Evolutionary conservation across 2,329 filamentous ascomycete species (phyloP).

Genomic region (Rutstroemia sp.): DNA sequence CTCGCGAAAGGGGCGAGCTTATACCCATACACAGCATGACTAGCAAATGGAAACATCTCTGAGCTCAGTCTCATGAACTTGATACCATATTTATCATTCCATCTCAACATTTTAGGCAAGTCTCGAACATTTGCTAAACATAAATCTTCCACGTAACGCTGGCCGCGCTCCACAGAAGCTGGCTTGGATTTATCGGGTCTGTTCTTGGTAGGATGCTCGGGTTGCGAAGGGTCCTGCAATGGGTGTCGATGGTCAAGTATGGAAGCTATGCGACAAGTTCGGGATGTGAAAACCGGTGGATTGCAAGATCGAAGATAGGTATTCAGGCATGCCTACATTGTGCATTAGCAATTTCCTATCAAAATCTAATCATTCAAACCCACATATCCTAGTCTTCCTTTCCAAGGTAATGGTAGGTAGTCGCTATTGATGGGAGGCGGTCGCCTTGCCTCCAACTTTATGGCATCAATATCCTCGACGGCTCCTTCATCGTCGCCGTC

Average conservation of each 20-base stretch:
- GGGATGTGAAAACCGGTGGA: slow-evolving; percentile 80
- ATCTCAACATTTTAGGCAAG: slow-evolving; percentile 75
- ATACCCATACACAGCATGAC: slow-evolving; percentile 81
- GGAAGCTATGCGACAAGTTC: slow-evolving; percentile 84
- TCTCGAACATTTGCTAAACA: slow-evolving; percentile 79
- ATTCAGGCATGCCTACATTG: slow-evolving; percentile 69
- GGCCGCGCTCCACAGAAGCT: slow-evolving; percentile 58
- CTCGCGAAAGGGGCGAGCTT: slow-evolving; percentile 76
- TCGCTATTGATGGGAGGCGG: slow-evolving; percentile 76
- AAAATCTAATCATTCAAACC: slow-evolving; percentile 26
- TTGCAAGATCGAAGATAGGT: slow-evolving; percentile 80
- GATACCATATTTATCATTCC: slow-evolving; percentile 90
- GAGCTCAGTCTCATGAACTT: slow-evolving; percentile 88
- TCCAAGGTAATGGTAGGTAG: slow-evolving; percentile 83
- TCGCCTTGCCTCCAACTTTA: slow-evolving; percentile 26
- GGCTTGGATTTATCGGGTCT: slow-evolving; percentile 68
- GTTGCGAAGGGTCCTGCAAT: slow-evolving; percentile 64
- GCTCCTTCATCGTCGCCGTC: slow-evolving; percentile 24
- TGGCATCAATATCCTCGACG: slow-evolving; percentile 23
- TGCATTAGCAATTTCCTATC: slow-evolving; percentile 1
- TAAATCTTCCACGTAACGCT: slow-evolving; percentile 66
- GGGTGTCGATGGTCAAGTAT: slow-evolving; percentile 86
- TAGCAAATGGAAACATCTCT: slow-evolving; percentile 96
- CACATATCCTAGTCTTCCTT: slow-evolving; percentile 82
- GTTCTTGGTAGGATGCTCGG: slow-evolving; percentile 79